Conservation (phyloP, 306 rosid genomes). For the Prunus padus region DNA sequence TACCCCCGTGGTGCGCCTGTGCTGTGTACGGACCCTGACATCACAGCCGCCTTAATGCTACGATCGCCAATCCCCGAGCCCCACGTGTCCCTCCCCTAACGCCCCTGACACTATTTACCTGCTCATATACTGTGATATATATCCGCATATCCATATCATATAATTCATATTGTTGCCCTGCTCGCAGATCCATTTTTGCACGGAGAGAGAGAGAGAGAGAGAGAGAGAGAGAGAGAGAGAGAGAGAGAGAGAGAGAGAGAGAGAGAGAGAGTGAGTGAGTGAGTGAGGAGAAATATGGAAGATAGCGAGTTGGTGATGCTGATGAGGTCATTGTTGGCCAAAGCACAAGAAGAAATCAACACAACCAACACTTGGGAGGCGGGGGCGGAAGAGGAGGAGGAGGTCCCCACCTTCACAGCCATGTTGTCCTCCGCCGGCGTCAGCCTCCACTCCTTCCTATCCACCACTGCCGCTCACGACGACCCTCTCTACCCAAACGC, state of each 20-base stretch:
- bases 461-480: constrained; percentile 15
- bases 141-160: too few species aligned
- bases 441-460: constrained; percentile 50
- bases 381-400: not conserved
- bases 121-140: too few species aligned
- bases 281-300: not conserved
- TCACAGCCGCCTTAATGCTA: not conserved
- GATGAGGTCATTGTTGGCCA: not conserved
- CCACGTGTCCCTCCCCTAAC: not conserved
- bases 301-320: not conserved
- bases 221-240: too few species aligned
- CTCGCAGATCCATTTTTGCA: too few species aligned
- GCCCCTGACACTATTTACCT: too few species aligned
- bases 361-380: not conserved
- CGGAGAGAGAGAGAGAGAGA: too few species aligned
- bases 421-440: constrained; percentile 42
- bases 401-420: constrained; percentile 32
- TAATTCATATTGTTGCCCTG: too few species aligned
- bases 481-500: not conserved
- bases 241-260: too few species aligned
- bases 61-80: not conserved
- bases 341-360: not conserved
- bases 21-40: not conserved
- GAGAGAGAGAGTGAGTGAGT: too few species aligned
- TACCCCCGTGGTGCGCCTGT: not conserved